phyloP scores from a whole-genome alignment of 2,329 filamentous ascomycete genomes.

The Cryphonectria naterciae region DNA sequence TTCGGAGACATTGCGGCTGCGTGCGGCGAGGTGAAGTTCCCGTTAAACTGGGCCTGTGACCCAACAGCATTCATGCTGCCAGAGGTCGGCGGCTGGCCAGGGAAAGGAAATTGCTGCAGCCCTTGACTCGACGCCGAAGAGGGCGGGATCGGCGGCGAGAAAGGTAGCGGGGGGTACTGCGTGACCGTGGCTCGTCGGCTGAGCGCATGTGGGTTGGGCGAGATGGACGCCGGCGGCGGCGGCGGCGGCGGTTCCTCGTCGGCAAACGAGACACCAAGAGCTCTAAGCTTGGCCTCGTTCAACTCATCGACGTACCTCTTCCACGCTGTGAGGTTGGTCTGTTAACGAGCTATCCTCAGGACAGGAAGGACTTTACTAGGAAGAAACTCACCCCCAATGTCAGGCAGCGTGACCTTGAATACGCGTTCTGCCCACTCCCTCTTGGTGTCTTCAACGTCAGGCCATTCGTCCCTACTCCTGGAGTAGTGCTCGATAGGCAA shows the following conservation, averaged over 20 bases:
- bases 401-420: slow-evolving; percentile 71
- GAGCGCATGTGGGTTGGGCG: slow-evolving; percentile 62
- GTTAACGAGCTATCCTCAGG: slow-evolving; percentile 30
- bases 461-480: slow-evolving; percentile 73
- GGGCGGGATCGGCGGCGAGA: slow-evolving; percentile 82
- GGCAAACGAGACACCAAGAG: slow-evolving; percentile 82
- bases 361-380: neutral
- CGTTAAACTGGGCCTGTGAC: slow-evolving; percentile 73
- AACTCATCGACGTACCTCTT: slow-evolving; percentile 81
- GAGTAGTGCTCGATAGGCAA: slow-evolving; percentile 48
- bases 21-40: slow-evolving; percentile 70
- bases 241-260: slow-evolving; percentile 69
- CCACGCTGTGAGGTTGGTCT: slow-evolving; percentile 49
- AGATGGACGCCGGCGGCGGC: slow-evolving; percentile 62
- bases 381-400: slow-evolving; percentile 59
- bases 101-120: slow-evolving; percentile 60
- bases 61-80: slow-evolving; percentile 63
- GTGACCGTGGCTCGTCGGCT: slow-evolving; percentile 70
- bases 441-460: slow-evolving; percentile 61
- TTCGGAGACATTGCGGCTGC: slow-evolving; percentile 70
- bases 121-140: slow-evolving; percentile 75
- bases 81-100: slow-evolving; percentile 62
- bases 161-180: slow-evolving; percentile 75
- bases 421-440: slow-evolving; percentile 56
- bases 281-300: slow-evolving; percentile 88